phyloP scores from a whole-genome alignment of 2,329 filamentous ascomycete species.

The Colletotrichum euphorbiae region DNA sequence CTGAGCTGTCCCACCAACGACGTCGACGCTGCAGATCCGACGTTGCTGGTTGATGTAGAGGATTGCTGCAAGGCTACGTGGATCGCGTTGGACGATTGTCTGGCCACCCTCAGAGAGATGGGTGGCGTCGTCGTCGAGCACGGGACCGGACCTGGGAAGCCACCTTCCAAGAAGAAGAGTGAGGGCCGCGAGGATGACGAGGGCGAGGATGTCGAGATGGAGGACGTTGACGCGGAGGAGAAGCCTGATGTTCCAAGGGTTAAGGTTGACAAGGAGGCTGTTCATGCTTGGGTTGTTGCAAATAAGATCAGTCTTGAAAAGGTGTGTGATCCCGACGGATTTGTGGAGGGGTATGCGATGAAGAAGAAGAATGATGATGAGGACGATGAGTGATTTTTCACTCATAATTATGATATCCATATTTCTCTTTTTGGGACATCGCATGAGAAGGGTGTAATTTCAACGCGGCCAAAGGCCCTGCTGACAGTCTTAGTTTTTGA shows the following conservation, averaged over 20 bases:
- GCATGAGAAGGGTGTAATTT: too few relatives aligned
- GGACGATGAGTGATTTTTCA: constrained; percentile 43
- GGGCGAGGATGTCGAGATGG: constrained; percentile 42
- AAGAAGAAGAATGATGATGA: constrained; percentile 53
- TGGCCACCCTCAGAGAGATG: constrained; percentile 84
- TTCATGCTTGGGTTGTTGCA: constrained; percentile 74
- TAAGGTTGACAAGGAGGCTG: constrained; percentile 63
- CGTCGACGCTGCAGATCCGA: not conserved
- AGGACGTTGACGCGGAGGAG: constrained; percentile 45
- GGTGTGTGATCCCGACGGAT: constrained; percentile 80
- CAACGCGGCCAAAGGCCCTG: too few relatives aligned
- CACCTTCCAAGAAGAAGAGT: constrained; percentile 34
- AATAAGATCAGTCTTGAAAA: constrained; percentile 73
- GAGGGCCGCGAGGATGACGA: constrained; percentile 38
- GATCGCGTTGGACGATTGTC: constrained; percentile 86
- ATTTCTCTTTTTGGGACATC: too few relatives aligned
- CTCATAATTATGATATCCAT: constrained; percentile 15
- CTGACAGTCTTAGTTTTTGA: too few relatives aligned
- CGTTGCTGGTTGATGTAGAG: constrained; percentile 70
- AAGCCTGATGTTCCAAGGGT: constrained; percentile 57
- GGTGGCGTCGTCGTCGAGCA: constrained; percentile 70
- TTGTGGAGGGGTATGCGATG: constrained; percentile 74
- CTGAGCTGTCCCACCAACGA: constrained; percentile 47
- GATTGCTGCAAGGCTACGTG: constrained; percentile 83
- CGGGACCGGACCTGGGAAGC: constrained; percentile 58